Evolutionary conservation across 2,329 filamentous ascomycete species (phyloP), one percentile per base, ranked within the genome.

Genomic region (Aspergillus glaucus): DNA sequence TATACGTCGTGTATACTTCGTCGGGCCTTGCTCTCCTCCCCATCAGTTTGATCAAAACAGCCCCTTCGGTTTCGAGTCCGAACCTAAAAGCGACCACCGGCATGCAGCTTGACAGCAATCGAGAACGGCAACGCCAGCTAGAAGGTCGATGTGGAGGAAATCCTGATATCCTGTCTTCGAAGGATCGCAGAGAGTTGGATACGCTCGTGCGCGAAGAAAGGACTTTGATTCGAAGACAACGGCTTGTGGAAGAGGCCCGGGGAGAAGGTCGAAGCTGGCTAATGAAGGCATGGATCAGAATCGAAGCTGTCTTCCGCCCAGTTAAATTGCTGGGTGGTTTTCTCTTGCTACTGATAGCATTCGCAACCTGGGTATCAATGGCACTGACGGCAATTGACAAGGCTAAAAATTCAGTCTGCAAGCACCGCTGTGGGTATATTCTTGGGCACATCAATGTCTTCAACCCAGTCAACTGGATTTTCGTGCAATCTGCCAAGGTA

Each of bases 331-430:
- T 97, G 12, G 86, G 88, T 1, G 93, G 93, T 12, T 75, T 96
- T 44, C 58, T 95, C 0, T 73, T 97, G 2, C 77, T 96, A 28
- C 56, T 89, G 1, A 66, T 95, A 19, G 79, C 88, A 0, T 69
- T 95, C 12, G 57, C 95, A 39, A 79, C 94, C 57, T 95, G 89
- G 79, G 79, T 86, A 7, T 95, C 88, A 10, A 97, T 98, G 89
- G 79, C 97, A 58, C 87, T 97, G 64, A 97, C 92, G 0, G 87
- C 84, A 57, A 90, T 97, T 62, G 93, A 98, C 79, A 97, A 97
- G 74, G 88, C 90, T 32, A 91, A 87, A 68, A 96, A 97, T 74
- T 96, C 91, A 3, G 75, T 94, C 54, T 98, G 93, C 79, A 92
- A 93, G 67, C 76, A 84, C 50, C 84, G 82, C 59, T 98, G 93